Conservation (phyloP, 352 stramenopile species). For the Globisporangium cystogenes region DNA sequence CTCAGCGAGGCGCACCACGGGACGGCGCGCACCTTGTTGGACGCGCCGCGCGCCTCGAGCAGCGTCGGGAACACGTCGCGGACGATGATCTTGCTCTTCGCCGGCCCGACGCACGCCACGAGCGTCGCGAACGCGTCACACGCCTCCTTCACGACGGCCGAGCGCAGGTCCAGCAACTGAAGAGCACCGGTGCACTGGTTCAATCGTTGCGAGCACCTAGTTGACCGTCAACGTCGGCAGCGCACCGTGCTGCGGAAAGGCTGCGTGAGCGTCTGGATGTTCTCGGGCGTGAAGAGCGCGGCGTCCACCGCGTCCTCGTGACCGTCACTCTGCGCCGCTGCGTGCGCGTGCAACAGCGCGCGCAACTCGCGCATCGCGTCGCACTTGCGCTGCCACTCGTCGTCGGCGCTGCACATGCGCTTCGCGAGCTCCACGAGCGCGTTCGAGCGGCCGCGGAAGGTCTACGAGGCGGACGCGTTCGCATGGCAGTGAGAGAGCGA, state of each 20-base stretch:
- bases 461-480: too few species aligned
- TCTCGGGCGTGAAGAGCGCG: constrained; percentile 37
- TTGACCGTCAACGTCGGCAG: neutral
- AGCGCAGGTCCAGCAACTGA: constrained; percentile 46
- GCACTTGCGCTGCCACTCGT: constrained; percentile 61
- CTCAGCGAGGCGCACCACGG: neutral
- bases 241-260: constrained; percentile 49
- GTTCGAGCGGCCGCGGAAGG: constrained; percentile 45
- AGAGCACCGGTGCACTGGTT: too few species aligned
- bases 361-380: constrained; percentile 39
- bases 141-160: constrained; percentile 55
- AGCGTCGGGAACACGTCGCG: constrained; percentile 61
- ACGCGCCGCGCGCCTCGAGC: constrained; percentile 38
- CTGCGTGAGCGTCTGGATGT: constrained; percentile 44
- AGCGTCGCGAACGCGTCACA: constrained; percentile 45
- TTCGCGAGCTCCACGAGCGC: constrained; percentile 39
- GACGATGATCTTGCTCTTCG: constrained; percentile 46
- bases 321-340: neutral
- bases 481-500: neutral
- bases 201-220: too few species aligned
- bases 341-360: constrained; percentile 21
- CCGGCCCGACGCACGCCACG: constrained; percentile 22
- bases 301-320: constrained; percentile 6
- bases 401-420: constrained; percentile 40
- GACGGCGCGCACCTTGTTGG: constrained; percentile 38